These are phyloP conservation scores for Alnus glutinosa DNA, from an alignment of 306 rosid genomes.

Conservation along the genomic window DNA sequence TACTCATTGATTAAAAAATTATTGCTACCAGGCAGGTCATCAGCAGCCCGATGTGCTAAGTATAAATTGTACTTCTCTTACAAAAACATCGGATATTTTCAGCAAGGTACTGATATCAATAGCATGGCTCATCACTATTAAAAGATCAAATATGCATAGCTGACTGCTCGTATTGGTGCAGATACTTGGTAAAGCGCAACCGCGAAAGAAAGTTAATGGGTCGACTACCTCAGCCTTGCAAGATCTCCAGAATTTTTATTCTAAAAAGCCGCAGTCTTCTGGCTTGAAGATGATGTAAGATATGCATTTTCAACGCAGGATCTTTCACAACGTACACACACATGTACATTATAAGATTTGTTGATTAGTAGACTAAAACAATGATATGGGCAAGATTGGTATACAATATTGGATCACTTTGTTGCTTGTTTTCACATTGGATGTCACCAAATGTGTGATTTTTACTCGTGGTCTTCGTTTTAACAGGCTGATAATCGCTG, in stretches of 20 bases:
- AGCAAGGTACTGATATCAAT: conserved; percentile 50
- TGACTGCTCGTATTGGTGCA: conserved; percentile 28
- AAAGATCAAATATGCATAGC: conserved; percentile 23
- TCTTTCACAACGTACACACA: not conserved
- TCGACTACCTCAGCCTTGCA: conserved; percentile 52
- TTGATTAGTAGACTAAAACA: not conserved
- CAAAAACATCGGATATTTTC: conserved; percentile 76
- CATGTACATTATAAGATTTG: not conserved
- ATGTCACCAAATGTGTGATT: conserved; percentile 8
- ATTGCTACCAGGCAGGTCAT: conserved; percentile 46
- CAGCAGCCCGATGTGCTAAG: conserved; percentile 63
- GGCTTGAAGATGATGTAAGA: conserved; percentile 69
- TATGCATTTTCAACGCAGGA: not conserved
- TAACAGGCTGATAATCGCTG: conserved; percentile 74
- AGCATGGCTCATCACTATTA: conserved; percentile 6
- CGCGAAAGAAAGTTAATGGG: conserved; percentile 43
- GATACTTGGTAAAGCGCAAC: conserved; percentile 56
- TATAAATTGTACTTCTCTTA: conserved; percentile 67
- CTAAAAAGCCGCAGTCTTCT: conserved; percentile 49
- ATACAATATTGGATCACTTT: not conserved
- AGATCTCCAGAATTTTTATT: conserved; percentile 75
- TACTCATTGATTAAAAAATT: conserved; percentile 4
- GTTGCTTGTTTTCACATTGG: conserved; percentile 23
- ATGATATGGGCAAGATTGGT: not conserved
- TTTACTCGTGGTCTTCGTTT: conserved; percentile 9